Conservation (phyloP, 2,329 filamentous ascomycete genomes). For the Thielaviopsis euricoi region DNA sequence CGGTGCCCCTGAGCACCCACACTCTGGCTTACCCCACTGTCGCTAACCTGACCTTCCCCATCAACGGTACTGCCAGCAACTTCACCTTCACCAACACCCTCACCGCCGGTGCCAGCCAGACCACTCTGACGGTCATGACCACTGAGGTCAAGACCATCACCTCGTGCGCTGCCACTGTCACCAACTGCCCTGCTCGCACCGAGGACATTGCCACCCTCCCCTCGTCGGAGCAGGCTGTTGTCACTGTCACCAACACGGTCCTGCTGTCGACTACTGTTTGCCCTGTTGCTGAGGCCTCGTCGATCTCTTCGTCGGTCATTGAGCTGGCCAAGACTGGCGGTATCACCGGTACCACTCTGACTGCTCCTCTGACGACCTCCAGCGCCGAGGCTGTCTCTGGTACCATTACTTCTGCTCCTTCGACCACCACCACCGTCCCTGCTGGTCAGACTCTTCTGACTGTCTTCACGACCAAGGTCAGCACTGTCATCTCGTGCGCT, state of each 20-base stretch:
- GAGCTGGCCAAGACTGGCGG: conserved; percentile 20
- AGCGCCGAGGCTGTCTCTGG: background rate
- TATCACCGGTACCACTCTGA: conserved; percentile 23
- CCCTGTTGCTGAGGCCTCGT: conserved; percentile 26
- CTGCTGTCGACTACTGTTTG: conserved; percentile 27
- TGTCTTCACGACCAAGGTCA: conserved; percentile 28
- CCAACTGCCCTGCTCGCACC: conserved; percentile 13
- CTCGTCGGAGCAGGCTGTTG: conserved; percentile 19
- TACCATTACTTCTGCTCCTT: background rate
- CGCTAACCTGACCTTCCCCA: conserved; percentile 6
- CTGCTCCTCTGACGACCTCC: conserved; percentile 12
- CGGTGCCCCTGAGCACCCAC: conserved; percentile 17
- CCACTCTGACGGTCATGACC: conserved; percentile 29
- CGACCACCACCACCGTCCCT: background rate
- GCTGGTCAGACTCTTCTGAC: background rate
- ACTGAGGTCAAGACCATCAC: conserved; percentile 23
- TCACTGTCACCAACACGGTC: conserved; percentile 24
- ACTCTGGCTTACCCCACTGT: conserved; percentile 12
- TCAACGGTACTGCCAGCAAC: no score
- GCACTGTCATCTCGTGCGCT: conserved; percentile 41
- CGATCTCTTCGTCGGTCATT: conserved; percentile 25
- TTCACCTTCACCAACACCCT: no score
- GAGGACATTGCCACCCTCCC: conserved; percentile 21
- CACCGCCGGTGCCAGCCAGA: conserved; percentile 12
- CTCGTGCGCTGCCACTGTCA: conserved; percentile 34